phyloP scores from a whole-genome alignment of 768 basidiomycete genomes.

The Trametes maxima region DNA sequence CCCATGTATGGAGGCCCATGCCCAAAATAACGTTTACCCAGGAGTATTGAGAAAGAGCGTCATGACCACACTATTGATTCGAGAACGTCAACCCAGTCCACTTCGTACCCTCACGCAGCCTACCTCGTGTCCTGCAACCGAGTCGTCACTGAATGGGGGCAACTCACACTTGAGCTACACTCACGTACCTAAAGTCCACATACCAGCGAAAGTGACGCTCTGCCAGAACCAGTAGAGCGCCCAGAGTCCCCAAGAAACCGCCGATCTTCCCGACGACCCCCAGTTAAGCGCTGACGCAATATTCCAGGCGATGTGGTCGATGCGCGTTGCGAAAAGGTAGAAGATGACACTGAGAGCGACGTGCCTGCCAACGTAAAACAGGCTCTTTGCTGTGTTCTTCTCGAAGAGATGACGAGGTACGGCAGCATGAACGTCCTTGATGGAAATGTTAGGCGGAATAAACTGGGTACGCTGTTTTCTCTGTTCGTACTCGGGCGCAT shows the following conservation, averaged over 20 bases:
- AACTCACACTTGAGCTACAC: not conserved
- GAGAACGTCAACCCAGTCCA: not conserved
- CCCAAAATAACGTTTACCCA: slow-evolving; percentile 44
- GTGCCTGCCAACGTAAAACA: slow-evolving; percentile 48
- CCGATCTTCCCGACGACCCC: not conserved
- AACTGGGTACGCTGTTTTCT: slow-evolving; percentile 42
- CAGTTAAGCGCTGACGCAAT: not conserved
- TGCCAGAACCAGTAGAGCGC: slow-evolving; percentile 32
- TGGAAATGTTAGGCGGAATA: slow-evolving; percentile 40
- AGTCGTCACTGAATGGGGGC: not conserved
- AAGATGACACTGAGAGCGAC: slow-evolving; percentile 41
- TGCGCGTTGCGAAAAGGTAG: slow-evolving; percentile 42
- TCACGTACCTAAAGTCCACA: slow-evolving; percentile 29
- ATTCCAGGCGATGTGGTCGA: slow-evolving; percentile 28
- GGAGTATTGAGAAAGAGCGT: slow-evolving; percentile 45
- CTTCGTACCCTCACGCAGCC: too few relatives aligned
- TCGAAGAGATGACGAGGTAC: slow-evolving; percentile 52
- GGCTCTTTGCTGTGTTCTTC: slow-evolving; percentile 45
- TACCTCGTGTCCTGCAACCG: slow-evolving; percentile 46
- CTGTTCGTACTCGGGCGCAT: slow-evolving; percentile 54
- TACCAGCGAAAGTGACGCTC: slow-evolving; percentile 27
- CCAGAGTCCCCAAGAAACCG: slow-evolving; percentile 17
- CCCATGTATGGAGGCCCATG: slow-evolving; percentile 45
- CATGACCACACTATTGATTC: slow-evolving; percentile 47
- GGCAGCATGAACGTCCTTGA: slow-evolving; percentile 49